These are phyloP conservation scores for Capronia coronata DNA, from an alignment of 2,329 filamentous ascomycete species.

Conservation along the genomic window DNA sequence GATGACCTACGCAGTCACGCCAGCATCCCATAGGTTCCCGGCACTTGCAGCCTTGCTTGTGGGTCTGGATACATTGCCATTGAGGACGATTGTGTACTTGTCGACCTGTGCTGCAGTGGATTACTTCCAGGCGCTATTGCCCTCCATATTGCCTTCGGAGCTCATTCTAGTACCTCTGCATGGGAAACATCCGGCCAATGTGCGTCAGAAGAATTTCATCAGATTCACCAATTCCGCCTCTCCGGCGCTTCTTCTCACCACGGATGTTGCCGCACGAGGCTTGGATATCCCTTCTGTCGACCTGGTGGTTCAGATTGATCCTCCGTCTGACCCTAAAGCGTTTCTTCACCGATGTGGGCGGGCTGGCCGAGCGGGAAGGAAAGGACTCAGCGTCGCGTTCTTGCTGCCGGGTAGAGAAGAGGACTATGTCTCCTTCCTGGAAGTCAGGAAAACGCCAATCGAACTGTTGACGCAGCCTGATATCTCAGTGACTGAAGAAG, in stretches of 20 bases:
- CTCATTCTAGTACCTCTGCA: conserved; percentile 75
- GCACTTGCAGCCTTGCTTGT: conserved; percentile 64
- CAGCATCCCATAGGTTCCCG: conserved; percentile 73
- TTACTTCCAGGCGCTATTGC: conserved; percentile 80
- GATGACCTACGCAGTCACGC: conserved; percentile 74
- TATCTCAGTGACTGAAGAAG: conserved; percentile 53
- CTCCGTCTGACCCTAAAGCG: conserved; percentile 79
- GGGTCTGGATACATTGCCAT: conserved; percentile 63
- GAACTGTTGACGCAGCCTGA: conserved; percentile 52
- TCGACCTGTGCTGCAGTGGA: conserved; percentile 93
- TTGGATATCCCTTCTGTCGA: conserved; percentile 90
- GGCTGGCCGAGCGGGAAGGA: conserved; percentile 57
- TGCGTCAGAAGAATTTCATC: conserved; percentile 79
- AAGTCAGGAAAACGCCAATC: conserved; percentile 81
- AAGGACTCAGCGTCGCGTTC: conserved; percentile 78
- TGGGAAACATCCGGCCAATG: conserved; percentile 82
- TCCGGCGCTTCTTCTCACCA: conserved; percentile 79
- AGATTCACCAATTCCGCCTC: conserved; percentile 68
- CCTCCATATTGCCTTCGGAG: conserved; percentile 57
- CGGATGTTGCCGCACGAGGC: conserved; percentile 83
- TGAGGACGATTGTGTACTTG: conserved; percentile 84
- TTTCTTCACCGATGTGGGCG: conserved; percentile 62
- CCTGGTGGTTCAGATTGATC: conserved; percentile 82
- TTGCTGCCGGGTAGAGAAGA: conserved; percentile 79
- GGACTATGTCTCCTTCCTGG: conserved; percentile 81